phyloP scores from a whole-genome alignment of 495 filamentous ascomycete genomes.

The Penicillium steckii region DNA sequence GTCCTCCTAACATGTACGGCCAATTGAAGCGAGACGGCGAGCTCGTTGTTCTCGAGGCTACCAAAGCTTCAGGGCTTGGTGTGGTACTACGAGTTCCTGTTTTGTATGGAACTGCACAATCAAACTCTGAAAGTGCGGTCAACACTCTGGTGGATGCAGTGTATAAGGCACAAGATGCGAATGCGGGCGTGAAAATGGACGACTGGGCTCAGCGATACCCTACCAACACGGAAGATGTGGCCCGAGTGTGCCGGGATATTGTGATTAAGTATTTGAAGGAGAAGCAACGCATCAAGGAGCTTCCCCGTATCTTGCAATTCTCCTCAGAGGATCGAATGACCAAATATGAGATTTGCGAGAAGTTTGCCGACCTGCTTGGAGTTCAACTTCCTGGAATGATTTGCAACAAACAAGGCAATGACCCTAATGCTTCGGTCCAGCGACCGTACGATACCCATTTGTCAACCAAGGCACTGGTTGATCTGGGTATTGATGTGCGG shows the following conservation, averaged over 20 bases:
- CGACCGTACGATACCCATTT: slow-evolving; percentile 90
- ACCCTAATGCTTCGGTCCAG: slow-evolving; percentile 70
- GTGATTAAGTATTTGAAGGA: slow-evolving; percentile 63
- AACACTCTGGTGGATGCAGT: slow-evolving; percentile 77
- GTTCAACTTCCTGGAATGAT: slow-evolving; percentile 69
- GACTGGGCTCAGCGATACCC: slow-evolving; percentile 86
- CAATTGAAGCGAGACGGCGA: slow-evolving; percentile 87
- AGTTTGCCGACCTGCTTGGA: slow-evolving; percentile 78
- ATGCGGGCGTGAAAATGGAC: slow-evolving; percentile 72
- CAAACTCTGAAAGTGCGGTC: slow-evolving; percentile 71
- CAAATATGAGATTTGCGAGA: slow-evolving; percentile 87
- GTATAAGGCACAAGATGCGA: slow-evolving; percentile 61
- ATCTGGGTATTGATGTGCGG: slow-evolving; percentile 72
- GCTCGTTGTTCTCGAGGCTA: slow-evolving; percentile 63
- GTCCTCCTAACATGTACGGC: slow-evolving; percentile 84
- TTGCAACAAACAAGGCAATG: slow-evolving; percentile 71
- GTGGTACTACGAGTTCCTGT: slow-evolving; percentile 85
- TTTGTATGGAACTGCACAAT: slow-evolving; percentile 68
- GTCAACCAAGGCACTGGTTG: slow-evolving; percentile 70
- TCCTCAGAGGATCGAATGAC: slow-evolving; percentile 83
- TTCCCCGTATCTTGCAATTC: slow-evolving; percentile 82
- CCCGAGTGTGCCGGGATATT: slow-evolving; percentile 71
- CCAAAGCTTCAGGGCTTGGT: slow-evolving; percentile 50
- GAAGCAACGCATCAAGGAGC: slow-evolving; percentile 32
- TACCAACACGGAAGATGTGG: slow-evolving; percentile 85